Base-by-base conservation (phyloP, 2,329 filamentous ascomycete species). In the Cladophialophora bantiana region DNA sequence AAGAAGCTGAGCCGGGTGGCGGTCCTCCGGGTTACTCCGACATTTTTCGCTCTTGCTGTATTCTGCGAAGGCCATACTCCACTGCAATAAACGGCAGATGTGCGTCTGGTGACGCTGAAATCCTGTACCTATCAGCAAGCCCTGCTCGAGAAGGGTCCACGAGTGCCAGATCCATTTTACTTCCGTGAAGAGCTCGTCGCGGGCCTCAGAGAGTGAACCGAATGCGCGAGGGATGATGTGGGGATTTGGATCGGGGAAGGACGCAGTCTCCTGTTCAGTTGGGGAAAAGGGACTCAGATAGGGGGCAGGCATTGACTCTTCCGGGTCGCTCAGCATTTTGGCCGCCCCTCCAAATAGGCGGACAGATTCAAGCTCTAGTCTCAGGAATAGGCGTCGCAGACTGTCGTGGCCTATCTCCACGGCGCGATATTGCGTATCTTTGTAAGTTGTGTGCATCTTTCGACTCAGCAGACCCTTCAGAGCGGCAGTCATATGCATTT, bases 41-140 rank as follows among this genome's bases (percentile, higher is more conserved):
- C 13, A 38, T 9, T 26, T 35, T 26, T 67, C 70, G 48, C n/a
- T 59, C 42, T 71, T 71, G 42, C 52, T 59, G 59, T 65, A 70
- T 40, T 73, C 70, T 2, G 70, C 71, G 58, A 70, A 73, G 10
- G 70, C 69, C 64, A 70, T 69, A 5, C 65, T 68, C 71, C 71
- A 73, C n/a, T 65, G 63, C 36, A 73, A 54, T 13, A 72, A 58
- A n/a, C 71, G 68, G 15, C 59, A 60, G 35, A 72, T 71, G 60
- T 73, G 71, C 1, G 61, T 63, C 12, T 72, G 71, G 38, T 72
- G 71, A 4, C 66, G 60, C 6, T 59, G 40, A 42, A 70, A 71
- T 4, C 68, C 66, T 12, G 52, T 42, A 2, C 66, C 68, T 7
- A 60, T 53, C 32, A 69, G 56, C 13, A 57, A 31, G 26, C 70